Evolutionary conservation across 495 filamentous ascomycete species (phyloP).

Genomic region (Cenococcum geophilum): DNA sequence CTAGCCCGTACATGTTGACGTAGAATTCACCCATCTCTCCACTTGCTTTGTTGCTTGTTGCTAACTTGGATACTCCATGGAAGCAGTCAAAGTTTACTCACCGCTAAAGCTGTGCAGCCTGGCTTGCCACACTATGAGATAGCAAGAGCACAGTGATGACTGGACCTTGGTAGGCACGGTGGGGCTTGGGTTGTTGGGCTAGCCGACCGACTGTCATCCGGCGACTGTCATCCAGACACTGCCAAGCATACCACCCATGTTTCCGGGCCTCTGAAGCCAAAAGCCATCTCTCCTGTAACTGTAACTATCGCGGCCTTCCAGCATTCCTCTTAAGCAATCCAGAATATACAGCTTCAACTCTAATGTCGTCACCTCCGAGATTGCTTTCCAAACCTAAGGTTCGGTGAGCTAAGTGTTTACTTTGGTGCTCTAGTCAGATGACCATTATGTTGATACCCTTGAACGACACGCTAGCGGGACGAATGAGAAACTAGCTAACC

Average conservation of each 20-base stretch:
- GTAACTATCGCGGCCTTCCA: background rate
- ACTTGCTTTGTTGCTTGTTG: constrained; percentile 1
- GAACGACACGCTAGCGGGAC: background rate
- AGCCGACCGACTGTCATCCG: background rate
- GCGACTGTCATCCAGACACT: background rate
- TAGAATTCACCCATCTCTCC: background rate
- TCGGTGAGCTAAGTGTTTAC: background rate
- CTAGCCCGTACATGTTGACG: too few relatives aligned
- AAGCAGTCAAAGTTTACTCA: constrained; percentile 18
- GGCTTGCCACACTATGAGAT: constrained; percentile 9
- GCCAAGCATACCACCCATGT: background rate
- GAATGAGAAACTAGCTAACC: background rate
- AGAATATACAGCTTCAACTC: background rate
- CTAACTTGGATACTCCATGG: background rate
- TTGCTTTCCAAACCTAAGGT: background rate
- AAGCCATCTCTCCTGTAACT: too few relatives aligned
- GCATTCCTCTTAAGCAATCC: background rate
- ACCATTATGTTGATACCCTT: constrained; percentile 1
- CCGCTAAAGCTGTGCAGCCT: constrained; percentile 28
- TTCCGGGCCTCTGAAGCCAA: too few relatives aligned
- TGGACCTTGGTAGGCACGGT: background rate
- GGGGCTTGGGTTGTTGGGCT: background rate
- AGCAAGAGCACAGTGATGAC: background rate
- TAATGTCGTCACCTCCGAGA: background rate
- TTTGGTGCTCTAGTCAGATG: constrained; percentile 4